phyloP scores from a whole-genome alignment of 495 filamentous ascomycete species.

The Hypoxylon crocopeplum region DNA sequence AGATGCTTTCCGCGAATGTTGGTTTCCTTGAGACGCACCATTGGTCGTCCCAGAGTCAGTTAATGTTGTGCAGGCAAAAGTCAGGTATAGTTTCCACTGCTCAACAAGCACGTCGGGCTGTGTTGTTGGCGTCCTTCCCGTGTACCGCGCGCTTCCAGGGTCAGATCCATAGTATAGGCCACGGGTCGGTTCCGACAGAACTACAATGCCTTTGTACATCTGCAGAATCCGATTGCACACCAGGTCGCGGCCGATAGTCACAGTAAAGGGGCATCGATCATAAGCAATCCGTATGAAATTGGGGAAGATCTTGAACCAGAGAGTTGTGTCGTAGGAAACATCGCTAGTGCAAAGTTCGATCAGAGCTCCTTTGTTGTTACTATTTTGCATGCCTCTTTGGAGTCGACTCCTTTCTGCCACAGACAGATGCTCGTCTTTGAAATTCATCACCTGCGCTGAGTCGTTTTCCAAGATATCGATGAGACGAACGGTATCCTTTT shows the following conservation, averaged over 20 bases:
- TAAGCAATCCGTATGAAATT: constrained; percentile 92
- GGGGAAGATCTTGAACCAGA: constrained; percentile 98
- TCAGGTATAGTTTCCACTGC: constrained; percentile 98
- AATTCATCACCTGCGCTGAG: constrained; percentile 83
- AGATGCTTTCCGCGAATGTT: constrained; percentile 85
- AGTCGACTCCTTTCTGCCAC: constrained; percentile 91
- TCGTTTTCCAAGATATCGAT: constrained; percentile 93
- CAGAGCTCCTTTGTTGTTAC: constrained; percentile 81
- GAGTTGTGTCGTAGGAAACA: constrained; percentile 87
- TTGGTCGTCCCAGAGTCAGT: constrained; percentile 79
- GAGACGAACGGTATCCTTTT: constrained; percentile 70
- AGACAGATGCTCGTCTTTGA: constrained; percentile 91
- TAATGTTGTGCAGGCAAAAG: constrained; percentile 95
- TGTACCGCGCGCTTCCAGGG: constrained; percentile 51
- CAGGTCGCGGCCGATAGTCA: constrained; percentile 87
- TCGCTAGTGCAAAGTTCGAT: constrained; percentile 97
- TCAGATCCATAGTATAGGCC: constrained; percentile 61
- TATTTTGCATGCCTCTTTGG: constrained; percentile 87
- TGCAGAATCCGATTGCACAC: constrained; percentile 90
- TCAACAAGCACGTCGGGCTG: constrained; percentile 89
- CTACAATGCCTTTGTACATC: constrained; percentile 83
- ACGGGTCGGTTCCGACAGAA: constrained; percentile 75
- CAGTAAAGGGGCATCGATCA: constrained; percentile 87
- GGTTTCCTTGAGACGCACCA: constrained; percentile 63
- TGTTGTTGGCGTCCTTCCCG: constrained; percentile 68